These are phyloP conservation scores for Misopates orontium DNA, from an alignment of 257 asterid genomes.

Conservation along the genomic window DNA sequence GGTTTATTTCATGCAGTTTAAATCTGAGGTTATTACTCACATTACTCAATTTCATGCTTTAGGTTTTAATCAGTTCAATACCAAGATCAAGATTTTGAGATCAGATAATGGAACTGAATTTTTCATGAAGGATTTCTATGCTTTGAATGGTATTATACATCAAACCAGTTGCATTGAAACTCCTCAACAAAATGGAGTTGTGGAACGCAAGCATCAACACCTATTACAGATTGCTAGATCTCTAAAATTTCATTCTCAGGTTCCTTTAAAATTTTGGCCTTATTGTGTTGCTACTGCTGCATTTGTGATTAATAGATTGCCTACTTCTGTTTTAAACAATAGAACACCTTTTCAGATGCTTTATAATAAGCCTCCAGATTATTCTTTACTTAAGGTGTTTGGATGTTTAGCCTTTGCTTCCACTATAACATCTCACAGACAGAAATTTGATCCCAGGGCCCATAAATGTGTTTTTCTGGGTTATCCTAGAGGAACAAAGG, in stretches of 20 bases:
- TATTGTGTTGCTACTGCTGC: background rate
- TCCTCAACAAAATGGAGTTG: background rate
- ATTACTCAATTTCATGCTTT: background rate
- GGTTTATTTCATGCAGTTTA: background rate
- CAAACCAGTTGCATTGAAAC: background rate
- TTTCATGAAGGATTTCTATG: background rate
- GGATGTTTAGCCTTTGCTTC: background rate
- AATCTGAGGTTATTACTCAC: background rate
- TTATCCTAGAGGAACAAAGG: background rate
- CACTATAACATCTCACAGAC: background rate
- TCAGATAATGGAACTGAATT: background rate
- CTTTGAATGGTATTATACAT: background rate
- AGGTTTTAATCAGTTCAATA: background rate
- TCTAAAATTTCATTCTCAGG: background rate
- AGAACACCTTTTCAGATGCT: background rate
- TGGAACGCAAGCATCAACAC: background rate
- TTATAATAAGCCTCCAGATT: background rate
- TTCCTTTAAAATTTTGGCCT: background rate
- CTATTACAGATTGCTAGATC: background rate
- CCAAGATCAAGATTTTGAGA: background rate
- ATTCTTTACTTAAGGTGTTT: background rate
- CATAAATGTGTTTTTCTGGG: background rate
- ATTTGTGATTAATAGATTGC: too few species aligned
- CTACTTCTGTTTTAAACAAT: too few species aligned
- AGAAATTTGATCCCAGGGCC: background rate